These are phyloP conservation scores for Prunus campanulata DNA, from an alignment of 306 rosid species.

Conservation along the genomic window DNA sequence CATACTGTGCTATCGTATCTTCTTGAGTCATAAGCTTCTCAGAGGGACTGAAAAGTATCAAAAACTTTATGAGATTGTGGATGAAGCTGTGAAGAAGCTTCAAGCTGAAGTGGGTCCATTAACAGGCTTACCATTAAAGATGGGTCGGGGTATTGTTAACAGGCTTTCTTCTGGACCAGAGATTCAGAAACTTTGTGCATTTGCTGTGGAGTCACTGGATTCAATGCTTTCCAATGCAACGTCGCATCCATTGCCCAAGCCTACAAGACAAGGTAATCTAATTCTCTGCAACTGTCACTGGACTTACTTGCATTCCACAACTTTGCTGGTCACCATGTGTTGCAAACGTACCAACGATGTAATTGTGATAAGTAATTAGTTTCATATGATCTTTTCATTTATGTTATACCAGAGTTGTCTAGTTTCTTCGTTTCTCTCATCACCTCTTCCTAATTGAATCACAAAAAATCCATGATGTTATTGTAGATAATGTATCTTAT, in stretches of 20 bases:
- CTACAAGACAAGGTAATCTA: constrained; percentile 48
- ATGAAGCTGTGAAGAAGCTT: constrained; percentile 78
- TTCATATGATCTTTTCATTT: constrained; percentile 2
- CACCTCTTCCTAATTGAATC: not conserved
- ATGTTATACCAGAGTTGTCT: not conserved
- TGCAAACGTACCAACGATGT: not conserved
- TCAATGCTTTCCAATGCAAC: constrained; percentile 40
- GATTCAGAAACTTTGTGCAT: constrained; percentile 82
- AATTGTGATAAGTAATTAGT: not conserved
- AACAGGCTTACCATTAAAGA: constrained; percentile 71
- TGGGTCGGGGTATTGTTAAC: constrained; percentile 93
- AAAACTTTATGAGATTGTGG: constrained; percentile 56
- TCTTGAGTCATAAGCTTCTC: constrained; percentile 80
- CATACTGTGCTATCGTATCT: constrained; percentile 84
- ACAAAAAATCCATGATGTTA: not conserved
- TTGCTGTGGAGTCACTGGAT: constrained; percentile 73
- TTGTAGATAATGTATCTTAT: not conserved
- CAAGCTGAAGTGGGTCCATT: constrained; percentile 87
- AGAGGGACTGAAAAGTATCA: constrained; percentile 62
- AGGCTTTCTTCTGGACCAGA: constrained; percentile 98
- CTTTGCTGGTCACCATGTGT: not conserved
- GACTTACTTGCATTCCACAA: not conserved
- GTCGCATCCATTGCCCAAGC: constrained; percentile 30
- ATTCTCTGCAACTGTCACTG: not conserved
- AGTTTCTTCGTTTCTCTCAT: not conserved